Percentiles rank a stretch among this genome's conserved stretches.
Evolutionary conservation across 768 basidiomycete species (phyloP).

Genomic region (Grammothele lineata): DNA sequence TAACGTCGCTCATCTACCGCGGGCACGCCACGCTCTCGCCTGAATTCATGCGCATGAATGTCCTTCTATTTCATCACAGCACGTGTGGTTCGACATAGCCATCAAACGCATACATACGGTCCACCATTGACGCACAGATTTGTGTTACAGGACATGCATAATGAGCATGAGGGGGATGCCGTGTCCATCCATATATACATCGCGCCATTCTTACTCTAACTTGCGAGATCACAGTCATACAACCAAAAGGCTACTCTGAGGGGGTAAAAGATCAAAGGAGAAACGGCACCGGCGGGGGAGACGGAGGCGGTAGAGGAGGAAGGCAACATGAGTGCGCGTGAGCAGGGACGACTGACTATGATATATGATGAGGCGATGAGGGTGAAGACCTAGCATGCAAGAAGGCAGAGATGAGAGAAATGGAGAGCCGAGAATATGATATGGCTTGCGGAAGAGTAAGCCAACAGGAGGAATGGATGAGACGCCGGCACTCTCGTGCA

Average conservation of each 20-base stretch:
- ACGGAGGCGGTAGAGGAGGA: constrained; percentile 6
- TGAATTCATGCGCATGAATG: too few relatives aligned
- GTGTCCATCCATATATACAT: constrained; percentile 17
- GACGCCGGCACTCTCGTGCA: constrained; percentile 7
- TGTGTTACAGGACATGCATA: constrained; percentile 1
- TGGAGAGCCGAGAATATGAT: too few relatives aligned
- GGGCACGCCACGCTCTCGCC: too few relatives aligned
- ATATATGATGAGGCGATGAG: constrained; percentile 17
- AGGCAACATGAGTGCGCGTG: constrained; percentile 16
- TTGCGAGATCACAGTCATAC: constrained; percentile 22
- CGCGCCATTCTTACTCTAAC: constrained; percentile 19
- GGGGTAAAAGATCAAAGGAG: background rate
- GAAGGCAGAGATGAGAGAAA: constrained; percentile 8
- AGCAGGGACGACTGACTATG: constrained; percentile 20
- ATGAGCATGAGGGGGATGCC: background rate
- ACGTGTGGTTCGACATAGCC: too few relatives aligned
- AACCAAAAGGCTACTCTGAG: constrained; percentile 17
- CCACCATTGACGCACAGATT: too few relatives aligned
- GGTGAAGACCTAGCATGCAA: constrained; percentile 16
- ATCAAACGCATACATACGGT: too few relatives aligned
- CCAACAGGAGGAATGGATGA: background rate
- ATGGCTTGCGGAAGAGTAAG: constrained; percentile 5
- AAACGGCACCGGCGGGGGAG: background rate
- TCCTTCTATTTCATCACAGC: too few relatives aligned
- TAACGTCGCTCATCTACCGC: too few relatives aligned